phyloP scores from a whole-genome alignment of 768 basidiomycete species.

The Dentipellis fragilis region DNA sequence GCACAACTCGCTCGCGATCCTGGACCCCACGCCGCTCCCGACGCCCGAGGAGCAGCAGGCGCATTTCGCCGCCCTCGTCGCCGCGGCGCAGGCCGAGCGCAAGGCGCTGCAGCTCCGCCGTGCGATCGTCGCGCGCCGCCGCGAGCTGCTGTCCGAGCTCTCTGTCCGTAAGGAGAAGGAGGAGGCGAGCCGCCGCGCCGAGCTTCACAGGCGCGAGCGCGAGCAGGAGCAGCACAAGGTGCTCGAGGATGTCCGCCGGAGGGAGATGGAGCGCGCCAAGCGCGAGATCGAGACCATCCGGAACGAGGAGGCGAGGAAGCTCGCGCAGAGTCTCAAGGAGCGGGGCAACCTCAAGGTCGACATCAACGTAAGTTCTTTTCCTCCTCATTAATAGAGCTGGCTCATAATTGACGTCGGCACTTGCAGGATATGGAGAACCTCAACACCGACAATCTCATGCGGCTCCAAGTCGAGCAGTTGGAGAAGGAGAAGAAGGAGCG shows the following conservation, averaged over 20 bases:
- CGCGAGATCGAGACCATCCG: constrained; percentile 73
- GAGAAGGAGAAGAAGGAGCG: constrained; percentile 95
- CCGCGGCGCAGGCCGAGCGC: constrained; percentile 62
- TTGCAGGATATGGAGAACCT: constrained; percentile 68
- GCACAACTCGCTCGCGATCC: constrained; percentile 52
- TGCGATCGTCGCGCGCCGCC: constrained; percentile 75
- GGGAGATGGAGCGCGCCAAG: constrained; percentile 53
- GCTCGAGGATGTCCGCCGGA: constrained; percentile 53
- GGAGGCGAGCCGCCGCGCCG: constrained; percentile 70
- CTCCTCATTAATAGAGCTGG: not conserved
- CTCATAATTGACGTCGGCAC: constrained; percentile 1
- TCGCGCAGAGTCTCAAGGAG: constrained; percentile 74
- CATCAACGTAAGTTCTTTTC: constrained; percentile 42
- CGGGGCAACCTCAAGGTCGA: constrained; percentile 67
- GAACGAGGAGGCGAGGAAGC: constrained; percentile 78
- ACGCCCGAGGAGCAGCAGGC: constrained; percentile 49
- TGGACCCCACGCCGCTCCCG: constrained; percentile 36
- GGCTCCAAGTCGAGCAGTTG: constrained; percentile 86
- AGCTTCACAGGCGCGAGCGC: constrained; percentile 52
- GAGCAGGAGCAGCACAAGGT: constrained; percentile 55
- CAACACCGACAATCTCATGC: constrained; percentile 80
- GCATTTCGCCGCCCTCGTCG: constrained; percentile 49
- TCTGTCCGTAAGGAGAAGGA: constrained; percentile 82
- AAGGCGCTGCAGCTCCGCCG: constrained; percentile 67
- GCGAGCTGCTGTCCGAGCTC: constrained; percentile 79